Base-by-base conservation (phyloP, 2,329 filamentous ascomycete genomes). In the Fusarium sp. region DNA sequence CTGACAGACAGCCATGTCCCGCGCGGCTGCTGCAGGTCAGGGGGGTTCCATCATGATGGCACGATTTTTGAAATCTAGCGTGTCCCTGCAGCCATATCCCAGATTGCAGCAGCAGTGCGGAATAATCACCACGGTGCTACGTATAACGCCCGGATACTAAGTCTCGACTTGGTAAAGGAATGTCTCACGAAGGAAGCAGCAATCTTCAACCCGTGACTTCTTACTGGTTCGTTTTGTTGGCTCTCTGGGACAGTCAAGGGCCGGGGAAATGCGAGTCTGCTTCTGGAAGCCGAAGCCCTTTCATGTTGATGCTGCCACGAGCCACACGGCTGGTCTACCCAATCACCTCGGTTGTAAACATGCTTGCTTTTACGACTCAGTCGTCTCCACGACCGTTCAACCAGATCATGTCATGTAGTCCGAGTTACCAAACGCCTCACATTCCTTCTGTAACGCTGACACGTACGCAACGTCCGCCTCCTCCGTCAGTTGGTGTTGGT, bases 81-180 rank as follows among this genome's bases (percentile, higher is more conserved):
- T 53, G 27, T 53, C 27, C 49, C 49, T 35, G 33, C 53, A 56
- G 31, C 12, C 33, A 56, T 24, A 10, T 36, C n/a, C 31, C 16
- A 56, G 20, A 33, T 31, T 61, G 44, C 40, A 35, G 31, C 40
- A 35, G 31, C 42, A 44, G 0, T 81, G 31, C 58, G 44, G 58
- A 44, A 20, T 44, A 35, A 22, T 35, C 58, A 61, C 33, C 22
- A 27, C 20, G 20, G 31, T 61, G 3, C 40, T 49, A 27, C 29
- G 40, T 61, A 51, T 49, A 61, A 35, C 16, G 16, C 29, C 31
- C 20, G 42, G 22, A 31, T 33, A 17, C 58, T 49, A 61, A 61
- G 58, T 35, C 58, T 49, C 16, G n/a, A 61, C 58, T 49, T 61
- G 58, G 58, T 17, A 49, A 61, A 36, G 42, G 42, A 17, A 22